Base-by-base conservation (phyloP, 2,329 filamentous ascomycete species). In the Elsinoe ampelina region DNA sequence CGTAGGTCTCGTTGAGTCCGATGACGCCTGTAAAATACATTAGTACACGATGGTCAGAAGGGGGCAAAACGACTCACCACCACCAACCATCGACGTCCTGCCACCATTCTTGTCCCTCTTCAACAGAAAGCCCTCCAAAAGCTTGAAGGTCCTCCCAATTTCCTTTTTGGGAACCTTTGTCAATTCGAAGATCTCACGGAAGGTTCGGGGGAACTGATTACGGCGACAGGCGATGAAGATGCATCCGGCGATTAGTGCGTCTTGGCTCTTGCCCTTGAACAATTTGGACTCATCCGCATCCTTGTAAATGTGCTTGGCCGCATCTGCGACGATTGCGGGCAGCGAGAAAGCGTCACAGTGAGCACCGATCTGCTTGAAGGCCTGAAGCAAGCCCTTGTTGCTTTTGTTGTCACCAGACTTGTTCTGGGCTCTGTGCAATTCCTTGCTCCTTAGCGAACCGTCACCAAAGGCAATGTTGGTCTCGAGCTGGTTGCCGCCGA, bases 151-250 rank as follows among this genome's bases (percentile, higher is more conserved):
- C 58, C 91, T 80, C 19, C 93, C 93, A 61, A 98, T 95, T 68
- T 98, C 95, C 75, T 97, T 97, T 77, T 97, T 96, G 59, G 86
- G 85, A 26, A 98, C 92, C 63, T 88, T 89, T 7, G 93, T 98
- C 70, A 97, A 78, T 60, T 89, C 86, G 74, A 88, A 95, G 66
- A 98, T 93, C 71, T 98, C 95, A 50, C 87, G 84, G 75, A 98
- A 98, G 2, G 90, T 95, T 62, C 93, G 87, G 3, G 88, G 86
- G 30, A 91, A 86, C 60, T 84, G 82, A 67, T 89, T 87, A 72
- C 96, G 89, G 43, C 93, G 89, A 70, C 92, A 97, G 39, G 93
- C 90, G 65, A 98, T 92, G 77, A 98, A 97, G 72, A 98, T 93
- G 73, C 91, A 96, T 5, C 91, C 90, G 4, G 93, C 93, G 63